Conservation (phyloP, 1,284 basidiomycete species). For the Cutaneotrichosporon daszewskae region DNA sequence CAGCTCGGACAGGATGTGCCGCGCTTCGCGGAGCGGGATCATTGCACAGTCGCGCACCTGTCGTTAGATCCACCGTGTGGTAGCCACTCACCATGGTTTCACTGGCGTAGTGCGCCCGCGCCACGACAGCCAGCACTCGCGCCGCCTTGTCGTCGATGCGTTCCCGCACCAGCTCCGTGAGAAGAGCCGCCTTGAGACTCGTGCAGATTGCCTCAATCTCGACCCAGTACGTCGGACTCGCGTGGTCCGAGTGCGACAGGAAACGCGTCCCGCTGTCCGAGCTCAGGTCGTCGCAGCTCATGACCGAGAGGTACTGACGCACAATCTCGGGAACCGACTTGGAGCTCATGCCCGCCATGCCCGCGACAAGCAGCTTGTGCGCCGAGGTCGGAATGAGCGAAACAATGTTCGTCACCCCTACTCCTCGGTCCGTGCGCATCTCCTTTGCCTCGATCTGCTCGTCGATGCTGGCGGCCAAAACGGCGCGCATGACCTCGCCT, state of each 20-base stretch:
- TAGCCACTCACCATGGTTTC: slow-evolving; percentile 72
- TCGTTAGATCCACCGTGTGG: neutral
- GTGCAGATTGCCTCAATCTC: slow-evolving; percentile 73
- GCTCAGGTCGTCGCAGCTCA: slow-evolving; percentile 36
- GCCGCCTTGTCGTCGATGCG: slow-evolving; percentile 80
- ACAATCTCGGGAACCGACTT: slow-evolving; percentile 30
- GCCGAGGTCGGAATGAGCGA: slow-evolving; percentile 21
- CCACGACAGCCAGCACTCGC: slow-evolving; percentile 72
- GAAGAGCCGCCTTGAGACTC: slow-evolving; percentile 63
- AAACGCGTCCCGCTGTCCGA: slow-evolving; percentile 49
- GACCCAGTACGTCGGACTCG: slow-evolving; percentile 57
- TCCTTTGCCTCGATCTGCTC: slow-evolving; percentile 51
- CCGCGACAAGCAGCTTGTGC: slow-evolving; percentile 26
- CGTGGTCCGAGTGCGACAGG: slow-evolving; percentile 55
- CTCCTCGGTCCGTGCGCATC: slow-evolving; percentile 23
- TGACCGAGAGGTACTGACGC: slow-evolving; percentile 30
- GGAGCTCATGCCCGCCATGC: slow-evolving; percentile 23
- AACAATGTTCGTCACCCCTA: slow-evolving; percentile 32
- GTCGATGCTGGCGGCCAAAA: slow-evolving; percentile 62
- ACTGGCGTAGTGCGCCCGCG: slow-evolving; percentile 89
- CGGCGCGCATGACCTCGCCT: slow-evolving; percentile 63
- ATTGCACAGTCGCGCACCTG: slow-evolving; percentile 90
- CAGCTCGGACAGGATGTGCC: slow-evolving; percentile 71
- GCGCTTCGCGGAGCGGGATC: slow-evolving; percentile 81
- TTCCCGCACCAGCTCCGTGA: slow-evolving; percentile 76